These are phyloP conservation scores for Lasiodiplodia citricola DNA, from an alignment of 2,329 filamentous ascomycete genomes.

Conservation along the genomic window DNA sequence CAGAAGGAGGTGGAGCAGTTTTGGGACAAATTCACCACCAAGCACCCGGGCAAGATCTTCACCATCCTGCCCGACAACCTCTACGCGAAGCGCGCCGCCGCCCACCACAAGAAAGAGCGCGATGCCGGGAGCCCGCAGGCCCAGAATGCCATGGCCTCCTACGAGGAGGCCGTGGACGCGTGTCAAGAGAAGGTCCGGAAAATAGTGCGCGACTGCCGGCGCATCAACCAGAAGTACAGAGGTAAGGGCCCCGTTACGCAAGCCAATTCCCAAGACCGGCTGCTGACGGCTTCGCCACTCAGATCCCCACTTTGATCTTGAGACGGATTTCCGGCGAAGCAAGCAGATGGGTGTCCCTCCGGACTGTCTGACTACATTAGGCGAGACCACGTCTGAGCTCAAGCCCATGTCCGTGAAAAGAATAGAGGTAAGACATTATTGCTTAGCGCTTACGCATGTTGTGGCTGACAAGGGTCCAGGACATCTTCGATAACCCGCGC, in stretches of 20 bases:
- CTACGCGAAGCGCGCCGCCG: conserved; percentile 57
- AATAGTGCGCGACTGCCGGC: conserved; percentile 67
- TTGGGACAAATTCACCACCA: conserved; percentile 71
- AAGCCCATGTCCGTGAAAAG: conserved; percentile 76
- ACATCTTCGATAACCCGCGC: conserved; percentile 78
- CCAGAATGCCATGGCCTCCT: conserved; percentile 68
- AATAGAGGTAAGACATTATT: conserved; percentile 55
- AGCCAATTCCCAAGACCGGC: neutral
- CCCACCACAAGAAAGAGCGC: conserved; percentile 52
- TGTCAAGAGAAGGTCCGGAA: conserved; percentile 66
- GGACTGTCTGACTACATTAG: conserved; percentile 57
- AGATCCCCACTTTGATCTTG: conserved; percentile 82
- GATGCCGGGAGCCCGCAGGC: conserved; percentile 49
- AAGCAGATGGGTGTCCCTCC: conserved; percentile 40
- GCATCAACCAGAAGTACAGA: conserved; percentile 82
- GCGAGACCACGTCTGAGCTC: conserved; percentile 43
- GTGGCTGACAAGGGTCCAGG: conserved; percentile 54
- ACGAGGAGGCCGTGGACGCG: conserved; percentile 71
- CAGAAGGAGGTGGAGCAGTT: conserved; percentile 73
- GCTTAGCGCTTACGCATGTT: conserved; percentile 7
- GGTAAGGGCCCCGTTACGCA: neutral
- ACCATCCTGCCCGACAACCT: conserved; percentile 71
- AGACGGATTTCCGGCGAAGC: conserved; percentile 65
- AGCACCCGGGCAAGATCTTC: conserved; percentile 73
- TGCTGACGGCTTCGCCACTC: conserved; percentile 8